phyloP scores from a whole-genome alignment of 768 basidiomycete genomes.

The Pisolithus orientalis region DNA sequence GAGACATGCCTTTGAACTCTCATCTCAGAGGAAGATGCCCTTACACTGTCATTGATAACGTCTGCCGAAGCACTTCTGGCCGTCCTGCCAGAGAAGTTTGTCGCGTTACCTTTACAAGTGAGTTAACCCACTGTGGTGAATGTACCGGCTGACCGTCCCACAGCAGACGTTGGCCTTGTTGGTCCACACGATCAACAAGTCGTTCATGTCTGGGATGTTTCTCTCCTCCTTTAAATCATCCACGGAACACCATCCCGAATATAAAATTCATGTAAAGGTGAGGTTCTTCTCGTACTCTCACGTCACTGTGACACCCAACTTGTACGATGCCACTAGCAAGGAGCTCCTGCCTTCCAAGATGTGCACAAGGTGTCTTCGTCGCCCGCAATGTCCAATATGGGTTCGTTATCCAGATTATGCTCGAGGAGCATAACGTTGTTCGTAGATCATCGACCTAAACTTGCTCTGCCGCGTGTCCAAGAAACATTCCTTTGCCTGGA shows the following conservation, averaged over 20 bases:
- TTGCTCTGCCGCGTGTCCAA: conserved; percentile 21
- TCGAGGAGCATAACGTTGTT: conserved; percentile 28
- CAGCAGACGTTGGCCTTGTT: conserved; percentile 27
- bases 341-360: conserved; percentile 30
- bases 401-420: conserved; percentile 35
- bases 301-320: background rate
- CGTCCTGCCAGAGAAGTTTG: conserved; percentile 48
- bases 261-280: conserved; percentile 15
- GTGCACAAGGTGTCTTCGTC: conserved; percentile 31
- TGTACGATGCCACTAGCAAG: conserved; percentile 16
- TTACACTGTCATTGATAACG: conserved; percentile 42
- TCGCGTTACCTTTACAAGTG: conserved; percentile 52
- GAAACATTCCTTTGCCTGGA: conserved; percentile 24
- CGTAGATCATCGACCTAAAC: conserved; percentile 29
- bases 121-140: conserved; percentile 22
- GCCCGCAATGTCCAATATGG: conserved; percentile 31
- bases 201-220: conserved; percentile 54
- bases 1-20: conserved; percentile 2
- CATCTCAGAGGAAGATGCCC: conserved; percentile 32
- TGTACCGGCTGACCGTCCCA: background rate
- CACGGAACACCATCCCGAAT: conserved; percentile 17
- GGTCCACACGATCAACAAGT: conserved; percentile 44
- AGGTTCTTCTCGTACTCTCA: background rate
- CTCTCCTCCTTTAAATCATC: conserved; percentile 37
- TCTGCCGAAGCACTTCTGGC: conserved; percentile 56